Evolutionary conservation across 805 yeast genomes (phyloP), one percentile per base, ranked within the genome.

Genomic region (Barnettozyma vustinii): DNA sequence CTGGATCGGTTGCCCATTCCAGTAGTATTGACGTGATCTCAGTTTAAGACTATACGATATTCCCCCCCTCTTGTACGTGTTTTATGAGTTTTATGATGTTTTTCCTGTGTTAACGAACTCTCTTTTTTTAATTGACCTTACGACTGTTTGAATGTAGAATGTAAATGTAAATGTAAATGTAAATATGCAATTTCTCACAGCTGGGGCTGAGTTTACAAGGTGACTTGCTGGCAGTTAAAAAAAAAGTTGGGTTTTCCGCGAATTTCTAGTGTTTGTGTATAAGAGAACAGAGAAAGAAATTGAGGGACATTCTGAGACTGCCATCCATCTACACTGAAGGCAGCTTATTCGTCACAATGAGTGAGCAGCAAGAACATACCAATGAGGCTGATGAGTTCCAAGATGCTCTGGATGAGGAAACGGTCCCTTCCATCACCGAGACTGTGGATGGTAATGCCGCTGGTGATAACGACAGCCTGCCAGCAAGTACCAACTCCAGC

Each of bases 391-490:
- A 44, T 25, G 48, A 48, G 26, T 44, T 44, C 19, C 37, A 43
- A 25, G 51, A 48, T 16, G 51, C 51, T 12, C 20, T 40, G 20
- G 51, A 48, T n/a, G 45, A 40, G 27, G 42, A 37, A 21, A 3
- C 47, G n/a, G 25, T 20, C 3, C 23, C 30, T n/a, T 35, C 23
- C 18, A 25, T 26, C 20, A 18, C 35, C 3, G 33, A 18, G 39
- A 40, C 8, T 2, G 32, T 15, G 12, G 30, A 19, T 3, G 37
- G 23, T 12, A 13, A 36, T 20, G 26, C 16, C 2, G 27, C 19
- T 36, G 37, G 45, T 18, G 27, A 33, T n/a, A 40, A 23, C 12
- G 42, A 33, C 26, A 33, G 16, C 21, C 25, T 35, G 3, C 13
- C n/a, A 9, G 18, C 18, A n/a, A 26, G 10, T 25, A 19, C 42